Percentiles rank a stretch among this genome's conserved stretches.
phyloP scores from a whole-genome alignment of 345 rosid species.

The Luvunga scandens region DNA sequence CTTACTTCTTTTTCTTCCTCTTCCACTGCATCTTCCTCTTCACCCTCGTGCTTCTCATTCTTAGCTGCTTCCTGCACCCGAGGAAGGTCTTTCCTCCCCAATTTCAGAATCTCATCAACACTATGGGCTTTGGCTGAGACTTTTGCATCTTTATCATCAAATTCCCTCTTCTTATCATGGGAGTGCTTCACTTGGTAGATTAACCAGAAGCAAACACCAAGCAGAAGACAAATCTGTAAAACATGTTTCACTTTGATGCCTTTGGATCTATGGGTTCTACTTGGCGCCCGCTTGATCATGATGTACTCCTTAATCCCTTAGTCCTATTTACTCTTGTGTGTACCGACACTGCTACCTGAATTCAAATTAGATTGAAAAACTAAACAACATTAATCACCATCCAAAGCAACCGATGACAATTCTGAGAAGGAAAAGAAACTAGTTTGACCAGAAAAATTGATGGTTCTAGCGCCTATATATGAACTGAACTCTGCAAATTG shows the following conservation, averaged over 20 bases:
- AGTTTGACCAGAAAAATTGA: not conserved
- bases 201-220: conserved; percentile 84
- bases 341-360: not conserved
- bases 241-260: conserved; percentile 64
- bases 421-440: not conserved
- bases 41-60: conserved; percentile 36
- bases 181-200: conserved; percentile 90
- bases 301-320: conserved; percentile 19
- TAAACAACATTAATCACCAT: not conserved
- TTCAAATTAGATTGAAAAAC: not conserved
- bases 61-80: conserved; percentile 28
- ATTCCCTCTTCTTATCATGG: conserved; percentile 80
- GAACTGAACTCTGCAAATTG: not conserved
- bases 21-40: conserved; percentile 33
- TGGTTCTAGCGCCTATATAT: not conserved
- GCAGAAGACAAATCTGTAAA: conserved; percentile 71
- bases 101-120: conserved; percentile 35
- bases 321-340: not conserved
- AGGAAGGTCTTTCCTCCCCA: conserved; percentile 84
- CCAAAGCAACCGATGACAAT: not conserved
- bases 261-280: conserved; percentile 68
- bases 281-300: conserved; percentile 61
- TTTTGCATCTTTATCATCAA: conserved; percentile 52
- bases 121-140: conserved; percentile 20
- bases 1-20: conserved; percentile 47